Evolutionary conservation across 1,139 yeast genomes (phyloP), one percentile per base, ranked within the genome.

Genomic region (Trichomonascaceae sp.): DNA sequence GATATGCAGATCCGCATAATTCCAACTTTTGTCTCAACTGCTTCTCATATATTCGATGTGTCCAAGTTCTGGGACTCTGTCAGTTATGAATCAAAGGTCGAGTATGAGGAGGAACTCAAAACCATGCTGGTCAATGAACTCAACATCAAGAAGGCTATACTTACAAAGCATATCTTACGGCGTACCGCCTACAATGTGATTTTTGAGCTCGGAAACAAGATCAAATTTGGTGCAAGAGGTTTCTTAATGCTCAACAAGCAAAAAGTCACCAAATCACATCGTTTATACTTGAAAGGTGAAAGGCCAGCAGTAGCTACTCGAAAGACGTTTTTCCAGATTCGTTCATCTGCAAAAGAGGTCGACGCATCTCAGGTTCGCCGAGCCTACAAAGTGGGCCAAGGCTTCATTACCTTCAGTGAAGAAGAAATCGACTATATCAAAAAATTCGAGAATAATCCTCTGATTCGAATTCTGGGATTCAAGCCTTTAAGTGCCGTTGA

Each of bases 211-310:
- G 71, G 74, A 2, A 81, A 83, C 1, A 70, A 73, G 0, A 59
- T 89, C 15, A 76, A 78, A 0, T 79, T 93, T 51, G 85, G 89
- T 0, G 74, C 90, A 1, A 81, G 80, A 61, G 97, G 96, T 0
- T 87, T 83, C 63, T 71, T 85, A 0, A 73, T 87, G n/a, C 80
- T 78, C 59, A 73, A 77, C 15, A 81, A 79, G 53, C 85, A 84
- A 57, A 75, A 73, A 49, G 66, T 80, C 0, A 72, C 76, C 30
- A 72, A 76, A 52, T 67, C 75, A 8, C 74, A 72, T 43, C 68
- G 70, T 45, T 75, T 85, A 18, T 82, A 81, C 65, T 80, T 80
- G 43, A 74, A 77, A 50, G 80, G 78, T 3, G 84, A 80, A 30
- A 61, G 68, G 5, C 73, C 82, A 52, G 74, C 77, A 58, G 75